These are phyloP conservation scores for Quercus alba DNA, from an alignment of 306 rosid genomes.

Conservation along the genomic window DNA sequence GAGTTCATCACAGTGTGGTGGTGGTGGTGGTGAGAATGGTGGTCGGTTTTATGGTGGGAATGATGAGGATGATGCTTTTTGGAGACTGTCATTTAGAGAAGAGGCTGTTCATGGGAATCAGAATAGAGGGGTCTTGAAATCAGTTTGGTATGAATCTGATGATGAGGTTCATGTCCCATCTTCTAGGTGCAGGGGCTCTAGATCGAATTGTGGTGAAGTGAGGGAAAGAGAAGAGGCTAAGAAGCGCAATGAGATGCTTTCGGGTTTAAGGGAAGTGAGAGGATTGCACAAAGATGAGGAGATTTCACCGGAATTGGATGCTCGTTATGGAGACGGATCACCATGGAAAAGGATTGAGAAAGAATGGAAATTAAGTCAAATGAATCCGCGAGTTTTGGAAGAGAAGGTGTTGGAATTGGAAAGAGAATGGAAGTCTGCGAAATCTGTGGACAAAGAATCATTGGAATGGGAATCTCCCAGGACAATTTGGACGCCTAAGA, in stretches of 20 bases:
- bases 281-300: conserved; percentile 24
- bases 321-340: conserved; percentile 25
- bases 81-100: conserved; percentile 81
- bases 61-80: conserved; percentile 52
- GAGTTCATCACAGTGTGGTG: conserved; percentile 24
- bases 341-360: conserved; percentile 40
- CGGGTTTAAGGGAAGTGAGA: conserved; percentile 22
- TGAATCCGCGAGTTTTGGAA: conserved; percentile 10
- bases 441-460: conserved; percentile 26
- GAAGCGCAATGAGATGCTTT: conserved; percentile 34
- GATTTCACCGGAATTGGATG: conserved; percentile 15
- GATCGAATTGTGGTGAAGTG: conserved; percentile 14
- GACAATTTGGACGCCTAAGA: conserved; percentile 32
- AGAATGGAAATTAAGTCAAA: conserved; percentile 32
- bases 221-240: conserved; percentile 32
- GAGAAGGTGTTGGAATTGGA: conserved; percentile 35
- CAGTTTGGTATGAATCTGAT: conserved; percentile 32
- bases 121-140: conserved; percentile 26
- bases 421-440: conserved; percentile 34
- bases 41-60: conserved; percentile 49
- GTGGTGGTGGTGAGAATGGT: conserved; percentile 18
- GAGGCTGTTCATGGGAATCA: conserved; percentile 37
- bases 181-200: conserved; percentile 17
- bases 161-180: conserved; percentile 31
- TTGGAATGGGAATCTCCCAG: conserved; percentile 37